Evolutionary conservation across 2,329 filamentous ascomycete species (phyloP), one percentile per base, ranked within the genome.

Genomic region (Drechslerella stenobrocha): DNA sequence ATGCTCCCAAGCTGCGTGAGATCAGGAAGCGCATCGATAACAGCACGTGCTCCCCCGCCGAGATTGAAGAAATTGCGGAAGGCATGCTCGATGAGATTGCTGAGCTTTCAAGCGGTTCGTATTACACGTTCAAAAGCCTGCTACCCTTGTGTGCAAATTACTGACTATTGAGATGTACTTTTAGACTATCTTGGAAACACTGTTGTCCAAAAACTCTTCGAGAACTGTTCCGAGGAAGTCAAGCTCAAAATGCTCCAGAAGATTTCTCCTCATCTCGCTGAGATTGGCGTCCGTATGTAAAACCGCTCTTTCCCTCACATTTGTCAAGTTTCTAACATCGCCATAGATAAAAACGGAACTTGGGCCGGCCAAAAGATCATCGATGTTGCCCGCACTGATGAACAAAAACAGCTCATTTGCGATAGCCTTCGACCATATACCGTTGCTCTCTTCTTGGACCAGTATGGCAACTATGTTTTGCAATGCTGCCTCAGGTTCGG

Each of bases 301-400:
- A 26, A 23, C 37, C 22, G 11, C 11, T 5, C 28, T 32, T 34
- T 22, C 22, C 23, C 15, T n/a, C 6, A 40, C 24, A 26, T 42
- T 18, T 18, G n/a, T 11, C 3, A 1, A 52, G 15, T 52, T 23
- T 2, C 15, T 30, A n/a, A 35, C 9, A 15, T 37, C 59, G 22
- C 44, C 42, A 71, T 47, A 72, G 70, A 98, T 82, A 98, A 98
- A 83, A 98, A 98, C 74, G 93, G 93, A 70, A 98, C 93, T 0
- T 98, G 93, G 93, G 93, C 93, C 56, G 93, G 93, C 0, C 93
- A 98, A 78, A 98, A 97, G 82, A 97, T 98, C 74, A 97, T 98
- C 72, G 92, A 97, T 74, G 90, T 96, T 4, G 92, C 90, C 76
- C 90, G 93, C 78, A 90, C 88, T 0, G 85, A 87, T 3, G 79